These are phyloP conservation scores for Camellia granthamiana DNA, from an alignment of 148 eudicot genomes.

Conservation along the genomic window DNA sequence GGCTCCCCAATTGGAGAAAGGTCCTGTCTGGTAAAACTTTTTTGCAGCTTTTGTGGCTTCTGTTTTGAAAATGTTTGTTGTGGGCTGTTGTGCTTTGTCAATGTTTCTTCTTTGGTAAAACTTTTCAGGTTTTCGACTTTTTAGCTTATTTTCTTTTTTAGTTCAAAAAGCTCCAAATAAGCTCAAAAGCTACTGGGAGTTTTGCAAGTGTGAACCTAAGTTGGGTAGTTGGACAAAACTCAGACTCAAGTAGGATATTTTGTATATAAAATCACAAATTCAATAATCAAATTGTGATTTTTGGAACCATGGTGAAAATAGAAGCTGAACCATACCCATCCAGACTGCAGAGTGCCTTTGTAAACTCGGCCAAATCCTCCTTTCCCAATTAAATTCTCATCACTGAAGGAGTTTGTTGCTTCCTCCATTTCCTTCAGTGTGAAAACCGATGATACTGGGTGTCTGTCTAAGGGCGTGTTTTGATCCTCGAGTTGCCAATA, in stretches of 20 bases:
- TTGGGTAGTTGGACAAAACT: neutral
- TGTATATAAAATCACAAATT: neutral
- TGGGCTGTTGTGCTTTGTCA: neutral
- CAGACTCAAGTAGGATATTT: neutral
- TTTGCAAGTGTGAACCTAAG: neutral
- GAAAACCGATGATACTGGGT: slow-evolving; percentile 77
- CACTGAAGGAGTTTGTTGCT: slow-evolving; percentile 73
- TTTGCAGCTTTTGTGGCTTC: neutral
- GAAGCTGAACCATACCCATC: slow-evolving; percentile 56
- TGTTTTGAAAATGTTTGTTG: neutral
- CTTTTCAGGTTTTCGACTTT: too few species aligned
- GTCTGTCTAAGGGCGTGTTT: slow-evolving; percentile 63
- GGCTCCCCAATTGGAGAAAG: neutral
- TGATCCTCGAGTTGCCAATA: slow-evolving; percentile 70
- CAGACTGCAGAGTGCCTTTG: slow-evolving; percentile 75
- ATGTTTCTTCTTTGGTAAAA: too few species aligned
- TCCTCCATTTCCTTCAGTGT: slow-evolving; percentile 94
- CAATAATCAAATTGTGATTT: neutral
- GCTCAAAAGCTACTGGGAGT: too few species aligned
- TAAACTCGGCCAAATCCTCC: slow-evolving; percentile 96
- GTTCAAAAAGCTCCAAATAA: too few species aligned
- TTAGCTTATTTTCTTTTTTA: too few species aligned
- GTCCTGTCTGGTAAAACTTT: neutral
- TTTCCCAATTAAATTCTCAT: slow-evolving; percentile 79
- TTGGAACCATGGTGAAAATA: neutral